Evolutionary conservation across 1,284 basidiomycete genomes (phyloP).

Genomic region (Sanguinoderma infundibulare): DNA sequence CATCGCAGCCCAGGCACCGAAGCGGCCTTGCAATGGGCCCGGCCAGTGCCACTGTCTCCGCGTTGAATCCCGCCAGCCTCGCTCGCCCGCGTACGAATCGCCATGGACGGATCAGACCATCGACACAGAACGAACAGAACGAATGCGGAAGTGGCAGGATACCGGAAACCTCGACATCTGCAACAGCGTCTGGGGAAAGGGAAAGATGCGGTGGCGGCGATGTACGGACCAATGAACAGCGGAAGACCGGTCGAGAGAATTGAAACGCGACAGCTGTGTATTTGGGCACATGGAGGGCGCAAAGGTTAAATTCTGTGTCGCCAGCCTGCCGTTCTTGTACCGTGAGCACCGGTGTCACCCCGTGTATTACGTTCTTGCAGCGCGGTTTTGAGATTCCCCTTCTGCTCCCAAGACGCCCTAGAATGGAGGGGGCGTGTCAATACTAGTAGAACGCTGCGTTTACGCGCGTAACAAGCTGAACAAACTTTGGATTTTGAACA

Average conservation of each 20-base stretch:
- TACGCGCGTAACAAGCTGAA: no score
- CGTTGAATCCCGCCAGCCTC: no score
- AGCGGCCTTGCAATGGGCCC: not conserved
- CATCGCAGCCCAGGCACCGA: not conserved
- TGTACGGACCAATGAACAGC: not conserved
- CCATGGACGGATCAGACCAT: not conserved
- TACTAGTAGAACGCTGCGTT: no score
- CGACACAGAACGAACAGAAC: not conserved
- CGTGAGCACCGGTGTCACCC: not conserved
- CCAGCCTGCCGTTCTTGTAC: not conserved
- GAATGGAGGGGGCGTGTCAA: no score
- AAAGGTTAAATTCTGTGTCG: not conserved
- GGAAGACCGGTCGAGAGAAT: not conserved
- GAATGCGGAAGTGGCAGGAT: not conserved
- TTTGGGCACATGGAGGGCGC: not conserved
- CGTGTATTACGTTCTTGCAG: not conserved
- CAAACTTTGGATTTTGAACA: not conserved
- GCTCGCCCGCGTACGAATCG: no score
- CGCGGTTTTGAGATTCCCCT: not conserved
- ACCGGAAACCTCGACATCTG: not conserved
- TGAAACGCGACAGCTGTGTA: no score
- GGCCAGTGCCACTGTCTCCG: not conserved
- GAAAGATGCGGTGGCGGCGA: not conserved
- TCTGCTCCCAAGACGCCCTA: no score
- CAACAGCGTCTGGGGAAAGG: not conserved